Base-by-base conservation (phyloP, 2,329 filamentous ascomycete genomes). In the Pezizomycotina sp. region DNA sequence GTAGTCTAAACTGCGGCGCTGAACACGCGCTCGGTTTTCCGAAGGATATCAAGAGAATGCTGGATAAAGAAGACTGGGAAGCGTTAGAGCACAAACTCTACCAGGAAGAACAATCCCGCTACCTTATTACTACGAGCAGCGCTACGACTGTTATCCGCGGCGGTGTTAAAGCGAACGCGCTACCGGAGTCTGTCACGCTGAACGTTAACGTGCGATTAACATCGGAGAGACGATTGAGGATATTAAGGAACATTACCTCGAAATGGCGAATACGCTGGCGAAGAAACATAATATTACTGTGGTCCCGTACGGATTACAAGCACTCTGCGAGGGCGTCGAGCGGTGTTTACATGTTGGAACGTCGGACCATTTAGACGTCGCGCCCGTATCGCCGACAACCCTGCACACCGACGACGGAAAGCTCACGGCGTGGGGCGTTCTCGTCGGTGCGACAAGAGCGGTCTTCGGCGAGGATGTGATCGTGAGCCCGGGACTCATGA, bases 91-190 rank as follows among this genome's bases (percentile, higher is more conserved):
- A 64, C 48, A 61, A 63, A 1, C 61, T 63, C n/a, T 62, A 63
- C 48, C 53, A 51, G 0, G 57, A 58, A 1, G 57, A 54, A 0
- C 29, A 24, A 4, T 54, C 56, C 34, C 60, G 61, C 26, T 74
- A 67, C 49, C 59, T 68, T 13, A 62, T 77, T 39, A 68, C 69
- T 25, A 76, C 71, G 0, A 73, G 70, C 0, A 62, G 68, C 23
- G 66, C 74, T 0, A 63, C 72, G 1, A 71, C 75, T 49, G 54
- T 71, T 4, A 70, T 79, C 44, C 49, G 52, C 4, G 74, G 74
- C 1, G 74, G 74, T 0, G 60, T 68, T 30, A 79, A 79, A 57
- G 65, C 67, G 51, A 79, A 79, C 44, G 71, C 74, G 0, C 62
- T 79, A 28, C 75, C 75, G 0, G 74, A 78, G 49, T 60, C 62